Conservation (phyloP, 1,284 basidiomycete species). For the Ustilago hordei region DNA sequence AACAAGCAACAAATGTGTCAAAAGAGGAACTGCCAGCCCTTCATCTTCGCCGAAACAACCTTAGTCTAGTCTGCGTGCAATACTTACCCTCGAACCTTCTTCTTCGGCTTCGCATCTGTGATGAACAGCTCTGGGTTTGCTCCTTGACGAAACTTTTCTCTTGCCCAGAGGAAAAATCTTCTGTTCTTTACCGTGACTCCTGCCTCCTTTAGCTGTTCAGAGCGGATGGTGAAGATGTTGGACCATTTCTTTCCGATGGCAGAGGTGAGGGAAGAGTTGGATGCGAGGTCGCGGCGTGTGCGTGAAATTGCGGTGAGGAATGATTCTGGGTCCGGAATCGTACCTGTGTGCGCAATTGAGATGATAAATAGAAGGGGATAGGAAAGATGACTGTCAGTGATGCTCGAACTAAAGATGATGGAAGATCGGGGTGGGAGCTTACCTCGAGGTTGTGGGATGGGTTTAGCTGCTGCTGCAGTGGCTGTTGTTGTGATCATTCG, state of each 20-base stretch:
- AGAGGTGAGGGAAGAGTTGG: conserved; percentile 54
- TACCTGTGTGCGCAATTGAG: neutral
- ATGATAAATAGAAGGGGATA: neutral
- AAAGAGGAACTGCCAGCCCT: neutral
- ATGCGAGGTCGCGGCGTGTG: conserved; percentile 75
- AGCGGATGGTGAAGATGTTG: conserved; percentile 76
- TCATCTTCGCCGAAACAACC: neutral
- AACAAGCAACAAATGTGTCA: neutral
- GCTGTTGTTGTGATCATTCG: conserved; percentile 26
- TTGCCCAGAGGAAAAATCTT: conserved; percentile 83
- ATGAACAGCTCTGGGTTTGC: conserved; percentile 75
- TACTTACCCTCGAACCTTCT: conserved; percentile 75
- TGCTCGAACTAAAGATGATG: neutral
- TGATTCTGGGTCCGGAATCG: conserved; percentile 47
- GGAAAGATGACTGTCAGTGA: neutral
- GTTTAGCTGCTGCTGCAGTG: conserved; percentile 13
- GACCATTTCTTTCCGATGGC: conserved; percentile 75
- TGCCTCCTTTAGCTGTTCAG: conserved; percentile 76
- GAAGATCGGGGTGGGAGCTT: neutral
- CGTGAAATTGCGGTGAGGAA: conserved; percentile 82
- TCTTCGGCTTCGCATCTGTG: conserved; percentile 77
- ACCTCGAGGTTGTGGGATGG: conserved; percentile 22
- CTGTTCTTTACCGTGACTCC: conserved; percentile 78
- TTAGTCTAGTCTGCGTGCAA: neutral
- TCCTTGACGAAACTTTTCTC: conserved; percentile 80